Evolutionary conservation across 495 filamentous ascomycete species (phyloP), one percentile per base, ranked within the genome.

Genomic region (Rhizodiscina lignyota): DNA sequence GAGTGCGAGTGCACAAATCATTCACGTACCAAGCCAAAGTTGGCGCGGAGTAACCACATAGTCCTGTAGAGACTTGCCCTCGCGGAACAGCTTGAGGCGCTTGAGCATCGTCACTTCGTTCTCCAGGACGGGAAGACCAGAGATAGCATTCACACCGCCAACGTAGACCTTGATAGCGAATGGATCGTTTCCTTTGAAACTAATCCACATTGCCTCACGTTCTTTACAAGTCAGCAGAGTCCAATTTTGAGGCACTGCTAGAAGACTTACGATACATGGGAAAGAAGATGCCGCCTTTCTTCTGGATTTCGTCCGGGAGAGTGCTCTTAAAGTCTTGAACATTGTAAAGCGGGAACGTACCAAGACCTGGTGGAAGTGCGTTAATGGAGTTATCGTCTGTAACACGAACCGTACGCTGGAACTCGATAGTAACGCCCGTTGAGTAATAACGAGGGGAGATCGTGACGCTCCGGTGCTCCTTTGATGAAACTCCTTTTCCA

Each of bases 141-240:
- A 43, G 18, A 43, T 17, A 5, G 31, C 37, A 21, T 43, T 43
- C 2, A 43, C 23, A 20, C 41, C 37, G 1, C 41, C 41, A 4
- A 37, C 37, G 30, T 34, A 43, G 41, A 43, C 6, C 15, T 27
- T 30, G 10, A 43, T 26, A 4, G 27, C 17, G 27, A 36, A 41
- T n/a, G n/a, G n/a, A n/a, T n/a, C n/a, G 11, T 20, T 12, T 18
- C 27, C 23, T 26, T 23, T n/a, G 12, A 45, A 38, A 10, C 16
- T 20, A 12, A 45, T 37, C 38, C 39, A 45, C 28, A 45, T 32
- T 17, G 39, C 39, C 26, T 45, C 42, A 10, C 39, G 34, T 20
- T 41, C n/a, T n/a, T n/a, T n/a, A n/a, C n/a, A n/a, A n/a, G n/a
- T n/a, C n/a, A n/a, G n/a, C n/a, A n/a, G 35, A 34, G 21, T 34